These are phyloP conservation scores for Leishmania aethiopica DNA, from an alignment of 208 protist species.

Conservation along the genomic window DNA sequence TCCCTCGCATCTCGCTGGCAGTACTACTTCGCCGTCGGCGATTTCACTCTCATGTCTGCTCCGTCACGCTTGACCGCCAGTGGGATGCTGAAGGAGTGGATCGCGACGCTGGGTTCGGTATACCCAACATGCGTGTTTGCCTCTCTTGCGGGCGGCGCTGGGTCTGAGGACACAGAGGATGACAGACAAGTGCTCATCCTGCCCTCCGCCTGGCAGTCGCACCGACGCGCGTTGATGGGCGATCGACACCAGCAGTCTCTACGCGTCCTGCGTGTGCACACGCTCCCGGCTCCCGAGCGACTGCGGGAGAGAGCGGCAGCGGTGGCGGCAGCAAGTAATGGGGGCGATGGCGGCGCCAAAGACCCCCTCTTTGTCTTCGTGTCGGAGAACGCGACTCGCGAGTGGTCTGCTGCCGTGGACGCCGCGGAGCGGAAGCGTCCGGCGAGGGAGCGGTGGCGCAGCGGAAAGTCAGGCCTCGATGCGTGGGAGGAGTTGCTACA, in stretches of 20 bases:
- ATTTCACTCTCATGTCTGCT: constrained; percentile 14
- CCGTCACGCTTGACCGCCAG: neutral
- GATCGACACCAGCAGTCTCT: neutral
- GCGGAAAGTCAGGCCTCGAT: neutral
- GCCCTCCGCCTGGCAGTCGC: neutral
- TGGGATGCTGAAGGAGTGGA: constrained; percentile 12
- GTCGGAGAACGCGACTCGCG: neutral
- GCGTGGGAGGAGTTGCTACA: constrained; percentile 14
- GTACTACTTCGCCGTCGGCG: constrained; percentile 12
- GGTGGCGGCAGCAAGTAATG: neutral
- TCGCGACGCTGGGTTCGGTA: neutral
- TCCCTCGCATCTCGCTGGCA: constrained; percentile 20
- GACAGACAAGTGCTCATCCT: neutral
- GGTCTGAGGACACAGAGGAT: neutral
- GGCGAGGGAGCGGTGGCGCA: constrained; percentile 4
- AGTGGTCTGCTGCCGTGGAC: constrained; percentile 4
- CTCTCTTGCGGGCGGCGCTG: neutral
- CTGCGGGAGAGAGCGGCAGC: neutral
- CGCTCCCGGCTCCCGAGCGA: neutral
- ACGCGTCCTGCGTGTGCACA: constrained; percentile 10
- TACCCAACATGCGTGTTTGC: constrained; percentile 12
- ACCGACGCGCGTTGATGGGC: constrained; percentile 5
- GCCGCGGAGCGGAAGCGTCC: neutral
- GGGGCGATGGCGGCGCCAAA: neutral
- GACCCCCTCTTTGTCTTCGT: constrained; percentile 13